phyloP scores from a whole-genome alignment of 768 basidiomycete genomes.

The Clitopilus hobsonii region DNA sequence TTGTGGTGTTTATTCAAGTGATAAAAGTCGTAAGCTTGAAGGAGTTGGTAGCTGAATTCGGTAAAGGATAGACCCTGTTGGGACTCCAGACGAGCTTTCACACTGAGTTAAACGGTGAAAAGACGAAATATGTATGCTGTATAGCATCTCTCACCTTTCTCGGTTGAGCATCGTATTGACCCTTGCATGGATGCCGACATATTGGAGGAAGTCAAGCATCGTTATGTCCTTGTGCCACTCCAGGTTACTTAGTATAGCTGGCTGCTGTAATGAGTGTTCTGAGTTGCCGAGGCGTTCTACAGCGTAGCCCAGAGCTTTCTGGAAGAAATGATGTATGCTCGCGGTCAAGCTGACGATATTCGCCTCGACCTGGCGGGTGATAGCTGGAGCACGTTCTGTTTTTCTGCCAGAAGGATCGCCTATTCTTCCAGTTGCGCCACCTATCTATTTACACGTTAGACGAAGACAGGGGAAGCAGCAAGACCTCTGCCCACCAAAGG shows the following conservation, averaged over 20 bases:
- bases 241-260: conserved; percentile 42
- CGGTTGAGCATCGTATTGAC: conserved; percentile 88
- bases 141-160: conserved; percentile 69
- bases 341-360: conserved; percentile 64
- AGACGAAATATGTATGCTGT: too few relatives aligned
- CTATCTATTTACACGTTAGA: conserved; percentile 56
- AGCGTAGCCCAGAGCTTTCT: conserved; percentile 60
- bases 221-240: conserved; percentile 74
- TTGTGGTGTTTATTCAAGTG: conserved; percentile 57
- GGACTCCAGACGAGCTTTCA: conserved; percentile 72
- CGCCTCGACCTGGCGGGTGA: conserved; percentile 48
- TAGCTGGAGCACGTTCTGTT: conserved; percentile 72
- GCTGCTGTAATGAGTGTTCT: conserved; percentile 12
- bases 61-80: conserved; percentile 95
- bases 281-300: conserved; percentile 22
- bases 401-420: conserved; percentile 93
- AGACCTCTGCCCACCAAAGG: conserved; percentile 64
- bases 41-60: conserved; percentile 95
- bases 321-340: conserved; percentile 72
- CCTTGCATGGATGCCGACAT: conserved; percentile 72
- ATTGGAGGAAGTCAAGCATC: conserved; percentile 80
- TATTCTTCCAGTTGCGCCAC: conserved; percentile 93
- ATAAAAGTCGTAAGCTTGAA: conserved; percentile 96
- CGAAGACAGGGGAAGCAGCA: background rate
- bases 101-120: conserved; percentile 53